Conservation (phyloP, 345 rosid genomes). For the Citrus medica region DNA sequence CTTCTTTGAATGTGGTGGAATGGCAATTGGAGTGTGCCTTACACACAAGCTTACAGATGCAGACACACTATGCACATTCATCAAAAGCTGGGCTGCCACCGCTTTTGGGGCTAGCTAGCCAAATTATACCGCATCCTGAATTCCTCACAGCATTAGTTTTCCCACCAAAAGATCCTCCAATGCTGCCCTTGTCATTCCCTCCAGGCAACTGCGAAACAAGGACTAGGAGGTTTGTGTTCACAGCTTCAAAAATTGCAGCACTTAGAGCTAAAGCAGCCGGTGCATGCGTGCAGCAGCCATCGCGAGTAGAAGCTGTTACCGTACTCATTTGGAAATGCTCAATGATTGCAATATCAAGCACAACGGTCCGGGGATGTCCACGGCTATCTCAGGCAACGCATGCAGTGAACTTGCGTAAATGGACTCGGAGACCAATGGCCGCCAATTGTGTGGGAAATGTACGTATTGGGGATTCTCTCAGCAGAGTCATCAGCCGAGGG, state of each 20-base stretch:
- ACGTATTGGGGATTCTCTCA: neutral
- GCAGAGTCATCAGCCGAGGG: neutral
- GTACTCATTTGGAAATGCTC: constrained; percentile 15
- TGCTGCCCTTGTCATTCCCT: neutral
- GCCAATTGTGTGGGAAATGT: neutral
- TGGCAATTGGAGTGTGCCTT: constrained; percentile 24
- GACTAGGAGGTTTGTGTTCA: constrained; percentile 15
- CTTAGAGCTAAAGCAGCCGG: constrained; percentile 3
- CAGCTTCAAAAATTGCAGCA: neutral
- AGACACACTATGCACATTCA: neutral
- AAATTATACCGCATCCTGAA: neutral
- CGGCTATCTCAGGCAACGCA: neutral
- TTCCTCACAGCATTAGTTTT: neutral
- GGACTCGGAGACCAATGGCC: neutral
- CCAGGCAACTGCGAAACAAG: neutral
- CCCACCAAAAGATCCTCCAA: neutral
- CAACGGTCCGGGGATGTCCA: neutral
- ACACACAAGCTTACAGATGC: constrained; percentile 45
- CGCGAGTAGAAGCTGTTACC: constrained; percentile 14
- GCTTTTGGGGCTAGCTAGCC: neutral
- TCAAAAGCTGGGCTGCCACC: neutral
- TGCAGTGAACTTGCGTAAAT: neutral
- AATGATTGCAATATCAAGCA: neutral
- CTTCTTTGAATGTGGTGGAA: constrained; percentile 42
- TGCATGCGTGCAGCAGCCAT: constrained; percentile 1